Base-by-base conservation (phyloP, 352 stramenopile species). In the Phytophthora kernoviae region DNA sequence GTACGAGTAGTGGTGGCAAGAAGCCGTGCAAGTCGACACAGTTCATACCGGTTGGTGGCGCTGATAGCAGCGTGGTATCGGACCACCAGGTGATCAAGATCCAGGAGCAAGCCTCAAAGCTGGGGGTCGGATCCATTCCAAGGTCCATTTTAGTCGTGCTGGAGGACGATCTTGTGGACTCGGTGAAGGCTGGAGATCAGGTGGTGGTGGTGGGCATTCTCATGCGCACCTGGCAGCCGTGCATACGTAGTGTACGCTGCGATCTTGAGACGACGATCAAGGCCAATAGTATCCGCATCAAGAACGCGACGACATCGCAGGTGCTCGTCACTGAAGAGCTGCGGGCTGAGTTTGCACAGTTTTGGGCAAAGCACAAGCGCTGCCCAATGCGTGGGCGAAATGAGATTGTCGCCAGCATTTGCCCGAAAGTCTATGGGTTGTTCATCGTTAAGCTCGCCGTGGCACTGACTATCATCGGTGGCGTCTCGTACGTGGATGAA, bases 61-160 rank as follows among this genome's bases (percentile, higher is more conserved):
- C 67, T 10, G 67, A 73, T 20, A 77, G 76, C 14, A 70, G 75
- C 21, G 63, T 88, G 0, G 76, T 90, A 44, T 87, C 77, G 10
- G 81, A 90, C 57, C 79, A 90, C 58, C 79, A 99, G 67, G 93
- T 98, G 68, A 97, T 98, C 54, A 98, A 98, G 69, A 92, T 99
- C 41, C 96, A 99, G 72, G 96, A 99, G 65, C 85, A 96, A 45
- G 88, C 93, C 18, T 91, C 89, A n/a, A 94, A 92, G 57, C 63
- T 98, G 11, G 81, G 77, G 22, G 82, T 98, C 26, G 96, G 96
- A 1, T 96, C 83, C 30, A 98, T 98, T 52, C 97, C 96, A 2
- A 77, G 94, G 27, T 96, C 88, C 17, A 96, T 99, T 18, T 68
- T 98, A 22, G 88, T 99, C n/a, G 93, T 98, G 58, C 70, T 99